Conservation (phyloP, 2,329 filamentous ascomycete genomes). For the Stagonosporopsis chrysanthemi region DNA sequence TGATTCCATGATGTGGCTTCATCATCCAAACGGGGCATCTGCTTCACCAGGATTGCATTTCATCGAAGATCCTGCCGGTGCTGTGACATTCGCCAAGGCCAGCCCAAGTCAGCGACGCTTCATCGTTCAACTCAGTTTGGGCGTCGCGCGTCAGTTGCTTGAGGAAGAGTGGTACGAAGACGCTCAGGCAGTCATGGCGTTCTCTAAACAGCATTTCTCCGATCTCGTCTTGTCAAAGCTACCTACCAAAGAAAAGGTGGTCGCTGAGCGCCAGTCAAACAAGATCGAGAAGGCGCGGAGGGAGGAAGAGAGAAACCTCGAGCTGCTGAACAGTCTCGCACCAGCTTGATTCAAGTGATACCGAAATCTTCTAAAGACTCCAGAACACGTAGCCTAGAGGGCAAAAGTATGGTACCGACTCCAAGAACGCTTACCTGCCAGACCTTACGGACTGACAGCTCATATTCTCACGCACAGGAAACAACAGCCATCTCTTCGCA, state of each 20-base stretch:
- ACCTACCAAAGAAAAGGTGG: slow-evolving; percentile 5
- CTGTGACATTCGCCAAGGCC: slow-evolving; percentile 18
- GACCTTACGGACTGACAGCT: not conserved
- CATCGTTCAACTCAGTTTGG: slow-evolving; percentile 42
- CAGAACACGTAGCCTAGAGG: not conserved
- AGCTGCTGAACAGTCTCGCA: slow-evolving; percentile 36
- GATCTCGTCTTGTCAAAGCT: slow-evolving; percentile 37
- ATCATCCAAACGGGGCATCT: slow-evolving; percentile 36
- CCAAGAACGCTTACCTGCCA: not conserved
- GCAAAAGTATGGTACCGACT: not conserved
- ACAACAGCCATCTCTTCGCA: not conserved
- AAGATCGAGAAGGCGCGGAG: slow-evolving; percentile 17
- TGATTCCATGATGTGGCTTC: slow-evolving; percentile 39
- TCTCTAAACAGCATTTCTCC: slow-evolving; percentile 41
- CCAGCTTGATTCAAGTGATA: slow-evolving; percentile 23
- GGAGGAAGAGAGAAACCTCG: slow-evolving; percentile 30
- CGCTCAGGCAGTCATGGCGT: slow-evolving; percentile 41
- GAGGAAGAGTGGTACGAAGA: slow-evolving; percentile 39
- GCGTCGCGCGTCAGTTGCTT: slow-evolving; percentile 39
- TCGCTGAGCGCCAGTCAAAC: not conserved
- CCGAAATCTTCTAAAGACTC: not conserved
- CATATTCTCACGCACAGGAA: not conserved
- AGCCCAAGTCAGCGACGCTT: slow-evolving; percentile 27
- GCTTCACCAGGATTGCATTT: slow-evolving; percentile 33
- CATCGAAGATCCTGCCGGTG: slow-evolving; percentile 34